phyloP scores from a whole-genome alignment of 768 basidiomycete genomes.

The Boletus rex-veris region DNA sequence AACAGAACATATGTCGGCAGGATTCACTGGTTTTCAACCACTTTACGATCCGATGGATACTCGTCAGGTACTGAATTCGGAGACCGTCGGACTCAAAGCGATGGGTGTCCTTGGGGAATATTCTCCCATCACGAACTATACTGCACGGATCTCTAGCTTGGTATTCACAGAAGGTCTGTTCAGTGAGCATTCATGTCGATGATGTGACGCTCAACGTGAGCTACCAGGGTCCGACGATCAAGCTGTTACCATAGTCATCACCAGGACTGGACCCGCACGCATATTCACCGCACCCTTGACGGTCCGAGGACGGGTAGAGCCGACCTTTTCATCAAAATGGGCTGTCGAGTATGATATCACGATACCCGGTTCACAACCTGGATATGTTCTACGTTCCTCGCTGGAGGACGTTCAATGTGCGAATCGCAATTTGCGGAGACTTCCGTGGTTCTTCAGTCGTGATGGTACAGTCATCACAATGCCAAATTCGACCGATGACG shows the following conservation, averaged over 20 bases:
- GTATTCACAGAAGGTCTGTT: neutral
- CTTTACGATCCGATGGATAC: neutral
- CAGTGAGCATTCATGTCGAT: neutral
- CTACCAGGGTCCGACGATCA: neutral
- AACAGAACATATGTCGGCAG: constrained; percentile 11
- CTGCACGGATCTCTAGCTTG: neutral
- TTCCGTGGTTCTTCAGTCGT: no score
- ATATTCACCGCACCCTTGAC: neutral
- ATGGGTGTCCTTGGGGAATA: neutral
- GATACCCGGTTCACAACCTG: neutral
- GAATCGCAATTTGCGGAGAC: neutral
- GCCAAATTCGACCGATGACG: constrained; percentile 1
- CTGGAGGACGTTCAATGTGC: neutral
- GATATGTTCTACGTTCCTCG: neutral
- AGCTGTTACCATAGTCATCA: neutral
- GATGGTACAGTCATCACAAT: neutral
- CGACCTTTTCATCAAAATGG: constrained; percentile 3
- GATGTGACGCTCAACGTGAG: neutral
- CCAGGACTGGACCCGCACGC: constrained; percentile 13
- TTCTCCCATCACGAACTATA: neutral
- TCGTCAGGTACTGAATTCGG: neutral
- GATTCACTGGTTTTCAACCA: constrained; percentile 19
- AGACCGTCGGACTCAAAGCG: neutral
- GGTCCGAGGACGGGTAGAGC: neutral
- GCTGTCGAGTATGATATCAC: neutral